These are phyloP conservation scores for Thyridium curvatum DNA, from an alignment of 2,329 filamentous ascomycete species.

Conservation along the genomic window DNA sequence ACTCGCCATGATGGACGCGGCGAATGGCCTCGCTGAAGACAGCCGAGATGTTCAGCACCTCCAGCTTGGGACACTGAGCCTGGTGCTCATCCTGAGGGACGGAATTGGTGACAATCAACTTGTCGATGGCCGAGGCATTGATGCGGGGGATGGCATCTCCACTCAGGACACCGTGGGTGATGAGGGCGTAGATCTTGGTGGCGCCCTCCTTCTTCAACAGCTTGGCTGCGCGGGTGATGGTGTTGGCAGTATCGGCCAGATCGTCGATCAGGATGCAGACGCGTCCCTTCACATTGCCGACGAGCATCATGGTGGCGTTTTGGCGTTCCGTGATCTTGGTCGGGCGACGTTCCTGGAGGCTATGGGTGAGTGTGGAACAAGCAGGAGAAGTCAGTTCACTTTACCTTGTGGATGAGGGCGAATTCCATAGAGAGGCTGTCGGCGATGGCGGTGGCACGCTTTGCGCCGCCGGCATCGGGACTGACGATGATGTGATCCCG, in stretches of 20 bases:
- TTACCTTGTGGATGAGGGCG: conserved; percentile 95
- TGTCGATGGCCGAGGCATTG: conserved; percentile 88
- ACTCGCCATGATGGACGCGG: conserved; percentile 94
- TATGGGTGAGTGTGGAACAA: conserved; percentile 24
- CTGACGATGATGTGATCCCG: conserved; percentile 88
- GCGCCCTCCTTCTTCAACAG: conserved; percentile 94
- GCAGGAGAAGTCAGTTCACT: conserved; percentile 18
- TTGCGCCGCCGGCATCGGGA: conserved; percentile 93
- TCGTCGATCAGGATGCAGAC: conserved; percentile 90
- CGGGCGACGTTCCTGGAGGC: conserved; percentile 41
- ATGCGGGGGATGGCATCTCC: conserved; percentile 92
- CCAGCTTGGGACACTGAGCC: conserved; percentile 74
- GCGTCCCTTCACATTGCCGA: conserved; percentile 64
- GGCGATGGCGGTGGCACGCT: conserved; percentile 90
- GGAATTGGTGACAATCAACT: conserved; percentile 91
- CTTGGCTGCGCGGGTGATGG: conserved; percentile 92
- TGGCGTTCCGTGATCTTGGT: conserved; percentile 70
- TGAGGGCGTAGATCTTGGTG: conserved; percentile 80
- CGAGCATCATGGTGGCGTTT: conserved; percentile 78
- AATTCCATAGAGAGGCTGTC: conserved; percentile 92
- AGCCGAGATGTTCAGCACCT: conserved; percentile 84
- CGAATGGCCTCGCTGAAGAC: conserved; percentile 95
- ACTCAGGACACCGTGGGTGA: conserved; percentile 92
- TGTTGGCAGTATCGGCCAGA: conserved; percentile 92
- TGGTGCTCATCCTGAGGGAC: conserved; percentile 83